These are phyloP conservation scores for Lodderomyces margitis DNA, from an alignment of 1,139 yeast species.

Conservation along the genomic window DNA sequence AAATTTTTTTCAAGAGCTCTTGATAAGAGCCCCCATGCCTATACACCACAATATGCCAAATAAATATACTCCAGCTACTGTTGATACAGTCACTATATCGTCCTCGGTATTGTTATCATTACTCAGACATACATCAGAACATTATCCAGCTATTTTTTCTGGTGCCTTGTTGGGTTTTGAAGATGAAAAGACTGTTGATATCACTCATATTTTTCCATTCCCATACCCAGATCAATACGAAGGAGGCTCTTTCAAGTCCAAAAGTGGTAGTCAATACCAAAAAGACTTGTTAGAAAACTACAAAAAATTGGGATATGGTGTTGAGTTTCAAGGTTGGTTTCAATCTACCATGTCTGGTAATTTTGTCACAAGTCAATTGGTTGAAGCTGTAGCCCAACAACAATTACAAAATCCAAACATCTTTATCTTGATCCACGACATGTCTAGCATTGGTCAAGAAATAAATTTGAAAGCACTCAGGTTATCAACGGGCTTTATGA, in stretches of 20 bases:
- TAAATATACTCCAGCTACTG: slow-evolving; percentile 35
- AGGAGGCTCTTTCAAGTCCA: slow-evolving; percentile 54
- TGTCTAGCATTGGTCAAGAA: slow-evolving; percentile 62
- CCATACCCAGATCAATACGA: slow-evolving; percentile 55
- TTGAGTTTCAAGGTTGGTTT: slow-evolving; percentile 83
- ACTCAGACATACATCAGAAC: slow-evolving; percentile 70
- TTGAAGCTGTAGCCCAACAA: slow-evolving; percentile 66
- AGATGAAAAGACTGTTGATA: slow-evolving; percentile 48
- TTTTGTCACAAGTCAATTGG: slow-evolving; percentile 61
- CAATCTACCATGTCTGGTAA: slow-evolving; percentile 69
- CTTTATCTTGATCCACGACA: slow-evolving; percentile 70
- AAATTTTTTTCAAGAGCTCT: slow-evolving; percentile 6
- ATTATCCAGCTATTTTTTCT: slow-evolving; percentile 62
- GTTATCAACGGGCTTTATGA: slow-evolving; percentile 61
- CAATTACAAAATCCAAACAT: slow-evolving; percentile 66
- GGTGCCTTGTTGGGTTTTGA: slow-evolving; percentile 82
- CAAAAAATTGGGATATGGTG: slow-evolving; percentile 63
- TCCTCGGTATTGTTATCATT: slow-evolving; percentile 68
- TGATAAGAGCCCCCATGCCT: neutral
- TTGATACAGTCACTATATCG: slow-evolving; percentile 46
- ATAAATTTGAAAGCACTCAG: slow-evolving; percentile 69
- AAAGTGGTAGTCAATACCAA: slow-evolving; percentile 68
- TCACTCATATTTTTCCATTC: slow-evolving; percentile 68
- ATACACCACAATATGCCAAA: slow-evolving; percentile 4
- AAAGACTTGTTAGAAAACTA: slow-evolving; percentile 64